These are phyloP conservation scores for Geosmithia morbida DNA, from an alignment of 2,329 filamentous ascomycete genomes.

Conservation along the genomic window DNA sequence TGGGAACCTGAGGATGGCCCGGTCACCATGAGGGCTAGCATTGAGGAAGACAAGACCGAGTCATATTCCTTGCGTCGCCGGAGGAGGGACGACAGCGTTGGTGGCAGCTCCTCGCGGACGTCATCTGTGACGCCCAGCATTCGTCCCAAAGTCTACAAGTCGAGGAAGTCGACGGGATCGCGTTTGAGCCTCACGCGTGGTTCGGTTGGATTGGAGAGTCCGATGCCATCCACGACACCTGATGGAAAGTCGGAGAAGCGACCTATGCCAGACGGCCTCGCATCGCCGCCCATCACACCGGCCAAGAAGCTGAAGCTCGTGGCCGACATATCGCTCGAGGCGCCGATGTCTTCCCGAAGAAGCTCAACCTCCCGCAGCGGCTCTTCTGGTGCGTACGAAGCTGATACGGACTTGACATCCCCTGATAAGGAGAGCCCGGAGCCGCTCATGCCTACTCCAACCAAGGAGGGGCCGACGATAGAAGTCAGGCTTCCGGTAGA, in stretches of 20 bases:
- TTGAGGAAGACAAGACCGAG: conserved; percentile 35
- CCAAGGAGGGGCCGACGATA: conserved; percentile 4
- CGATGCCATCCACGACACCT: conserved; percentile 11
- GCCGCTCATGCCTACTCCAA: conserved; percentile 14
- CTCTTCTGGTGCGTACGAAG: conserved; percentile 12
- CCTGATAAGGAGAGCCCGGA: conserved; percentile 33
- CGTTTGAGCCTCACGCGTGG: conserved; percentile 17
- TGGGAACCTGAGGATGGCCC: conserved; percentile 50
- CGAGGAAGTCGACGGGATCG: conserved; percentile 14
- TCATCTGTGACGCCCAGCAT: conserved; percentile 42
- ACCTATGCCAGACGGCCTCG: conserved; percentile 23
- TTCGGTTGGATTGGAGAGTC: conserved; percentile 16
- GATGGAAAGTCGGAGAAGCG: conserved; percentile 18
- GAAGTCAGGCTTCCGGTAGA: conserved; percentile 1
- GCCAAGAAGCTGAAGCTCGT: conserved; percentile 30
- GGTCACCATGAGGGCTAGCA: conserved; percentile 29
- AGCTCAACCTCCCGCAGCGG: conserved; percentile 5
- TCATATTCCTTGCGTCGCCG: conserved; percentile 43
- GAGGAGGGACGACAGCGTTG: conserved; percentile 33
- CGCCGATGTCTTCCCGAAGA: conserved; percentile 7
- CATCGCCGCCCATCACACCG: conserved; percentile 40
- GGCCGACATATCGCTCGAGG: conserved; percentile 13
- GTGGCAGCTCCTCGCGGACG: conserved; percentile 34
- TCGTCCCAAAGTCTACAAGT: conserved; percentile 32
- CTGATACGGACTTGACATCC: conserved; percentile 31